phyloP scores from a whole-genome alignment of 106 monocot species.

The Dendrobium nobile region DNA sequence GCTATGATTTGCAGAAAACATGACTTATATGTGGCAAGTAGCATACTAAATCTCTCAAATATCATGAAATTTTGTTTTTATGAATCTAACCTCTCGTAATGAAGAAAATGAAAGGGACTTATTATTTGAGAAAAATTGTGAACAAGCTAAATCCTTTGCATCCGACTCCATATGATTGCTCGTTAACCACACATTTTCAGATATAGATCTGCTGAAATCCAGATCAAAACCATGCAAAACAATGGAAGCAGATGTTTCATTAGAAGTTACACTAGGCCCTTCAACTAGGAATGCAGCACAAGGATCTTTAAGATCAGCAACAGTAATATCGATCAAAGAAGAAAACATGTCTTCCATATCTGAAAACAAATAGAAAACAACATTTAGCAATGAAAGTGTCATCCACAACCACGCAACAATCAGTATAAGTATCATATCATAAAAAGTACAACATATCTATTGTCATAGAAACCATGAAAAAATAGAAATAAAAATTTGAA shows the following conservation, averaged over 20 bases:
- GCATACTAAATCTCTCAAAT: not conserved
- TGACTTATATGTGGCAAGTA: not conserved
- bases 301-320: slow-evolving; percentile 62
- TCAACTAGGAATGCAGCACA: slow-evolving; percentile 61
- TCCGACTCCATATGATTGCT: slow-evolving; percentile 5
- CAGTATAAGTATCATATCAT: not conserved
- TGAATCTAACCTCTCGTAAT: slow-evolving; percentile 41
- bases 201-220: slow-evolving; percentile 12
- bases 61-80: not conserved
- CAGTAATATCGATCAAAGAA: slow-evolving; percentile 26
- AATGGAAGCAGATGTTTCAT: slow-evolving; percentile 31
- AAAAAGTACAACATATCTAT: not conserved
- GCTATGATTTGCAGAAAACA: not conserved
- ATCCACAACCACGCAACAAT: not conserved
- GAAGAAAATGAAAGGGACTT: slow-evolving; percentile 19
- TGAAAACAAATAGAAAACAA: slow-evolving; percentile 21
- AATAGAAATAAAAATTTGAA: not conserved
- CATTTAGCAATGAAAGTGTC: not conserved
- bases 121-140: slow-evolving; percentile 40
- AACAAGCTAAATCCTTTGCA: slow-evolving; percentile 40
- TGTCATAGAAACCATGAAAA: not conserved
- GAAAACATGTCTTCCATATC: slow-evolving; percentile 38
- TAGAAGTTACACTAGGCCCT: slow-evolving; percentile 19
- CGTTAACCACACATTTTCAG: not conserved
- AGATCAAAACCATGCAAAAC: slow-evolving; percentile 56